A percentile compares a stretch with the other conserved stretches of the same genome.
Conservation (phyloP, 2,329 filamentous ascomycete genomes). For the Hymenoscyphus repandus region DNA sequence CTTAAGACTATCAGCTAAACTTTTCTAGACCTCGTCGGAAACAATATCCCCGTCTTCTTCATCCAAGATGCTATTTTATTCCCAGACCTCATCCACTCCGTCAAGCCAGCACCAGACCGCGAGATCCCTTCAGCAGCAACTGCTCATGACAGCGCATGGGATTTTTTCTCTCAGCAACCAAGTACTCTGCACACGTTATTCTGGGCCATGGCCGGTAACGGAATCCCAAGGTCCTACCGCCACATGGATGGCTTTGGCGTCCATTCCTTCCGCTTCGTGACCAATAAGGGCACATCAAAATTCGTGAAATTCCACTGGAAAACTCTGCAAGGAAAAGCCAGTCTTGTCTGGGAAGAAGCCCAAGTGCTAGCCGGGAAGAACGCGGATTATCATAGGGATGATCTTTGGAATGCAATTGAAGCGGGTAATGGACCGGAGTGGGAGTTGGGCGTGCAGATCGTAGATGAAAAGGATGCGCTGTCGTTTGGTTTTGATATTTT, state of each 20-base stretch:
- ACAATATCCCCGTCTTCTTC: constrained; percentile 41
- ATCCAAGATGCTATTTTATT: constrained; percentile 44
- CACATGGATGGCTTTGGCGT: constrained; percentile 43
- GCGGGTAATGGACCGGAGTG: constrained; percentile 42
- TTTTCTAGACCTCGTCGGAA: constrained; percentile 39
- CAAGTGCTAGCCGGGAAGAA: constrained; percentile 31
- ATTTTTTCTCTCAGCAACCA: constrained; percentile 39
- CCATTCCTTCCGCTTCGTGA: constrained; percentile 44
- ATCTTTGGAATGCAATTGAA: constrained; percentile 40
- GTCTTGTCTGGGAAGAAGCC: constrained; percentile 35
- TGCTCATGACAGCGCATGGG: constrained; percentile 36
- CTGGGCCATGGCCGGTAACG: constrained; percentile 34
- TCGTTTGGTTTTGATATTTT: constrained; percentile 43
- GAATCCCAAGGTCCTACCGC: constrained; percentile 41
- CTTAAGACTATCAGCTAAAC: neutral
- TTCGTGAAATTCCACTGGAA: constrained; percentile 46
- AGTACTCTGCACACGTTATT: constrained; percentile 37
- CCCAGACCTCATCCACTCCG: constrained; percentile 40
- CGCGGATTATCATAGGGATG: constrained; percentile 33
- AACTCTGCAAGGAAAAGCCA: constrained; percentile 40
- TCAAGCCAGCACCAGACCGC: constrained; percentile 39
- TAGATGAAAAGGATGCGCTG: constrained; percentile 42
- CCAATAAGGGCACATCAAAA: constrained; percentile 39
- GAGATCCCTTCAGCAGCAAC: constrained; percentile 34
- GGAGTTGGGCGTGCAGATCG: constrained; percentile 52